Evolutionary conservation across 1,284 basidiomycete genomes (phyloP).

Genomic region (Pisolithus thermaeus): DNA sequence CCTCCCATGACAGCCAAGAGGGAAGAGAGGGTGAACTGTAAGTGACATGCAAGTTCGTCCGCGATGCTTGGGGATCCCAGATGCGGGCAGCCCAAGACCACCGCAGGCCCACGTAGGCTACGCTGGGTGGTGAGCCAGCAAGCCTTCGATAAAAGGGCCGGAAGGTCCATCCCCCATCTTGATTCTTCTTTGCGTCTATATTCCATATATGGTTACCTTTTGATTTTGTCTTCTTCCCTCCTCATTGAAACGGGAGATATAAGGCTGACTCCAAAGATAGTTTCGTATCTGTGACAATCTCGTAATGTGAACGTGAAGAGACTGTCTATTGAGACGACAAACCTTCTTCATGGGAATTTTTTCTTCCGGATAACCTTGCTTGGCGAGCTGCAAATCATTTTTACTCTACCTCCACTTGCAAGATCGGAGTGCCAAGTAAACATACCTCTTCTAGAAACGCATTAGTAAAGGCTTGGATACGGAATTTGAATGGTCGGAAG

Average conservation of each 20-base stretch:
- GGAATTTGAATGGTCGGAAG: constrained; percentile 98
- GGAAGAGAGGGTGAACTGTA: constrained; percentile 82
- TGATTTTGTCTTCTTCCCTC: constrained; percentile 98
- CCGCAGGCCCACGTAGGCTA: constrained; percentile 78
- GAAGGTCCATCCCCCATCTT: constrained; percentile 84
- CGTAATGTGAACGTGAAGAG: constrained; percentile 11
- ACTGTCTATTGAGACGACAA: constrained; percentile 19
- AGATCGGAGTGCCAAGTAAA: constrained; percentile 2
- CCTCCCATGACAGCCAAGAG: constrained; percentile 85
- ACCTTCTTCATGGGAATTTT: constrained; percentile 89
- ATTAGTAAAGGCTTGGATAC: constrained; percentile 98
- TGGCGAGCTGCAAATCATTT: constrained; percentile 53
- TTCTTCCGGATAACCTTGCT: constrained; percentile 77
- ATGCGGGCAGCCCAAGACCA: constrained; percentile 94
- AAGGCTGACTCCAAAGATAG: constrained; percentile 91
- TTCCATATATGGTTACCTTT: constrained; percentile 99
- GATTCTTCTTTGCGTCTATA: constrained; percentile 85
- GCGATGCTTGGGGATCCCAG: constrained; percentile 93
- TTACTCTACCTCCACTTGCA: not conserved
- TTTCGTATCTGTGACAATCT: constrained; percentile 74
- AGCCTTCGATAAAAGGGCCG: constrained; percentile 86
- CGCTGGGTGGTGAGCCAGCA: constrained; percentile 72
- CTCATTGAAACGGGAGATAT: constrained; percentile 97
- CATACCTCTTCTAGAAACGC: constrained; percentile 89
- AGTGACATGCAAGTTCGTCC: constrained; percentile 71